phyloP scores from a whole-genome alignment of 1,284 basidiomycete genomes.

The Ceratobasidium sp. region DNA sequence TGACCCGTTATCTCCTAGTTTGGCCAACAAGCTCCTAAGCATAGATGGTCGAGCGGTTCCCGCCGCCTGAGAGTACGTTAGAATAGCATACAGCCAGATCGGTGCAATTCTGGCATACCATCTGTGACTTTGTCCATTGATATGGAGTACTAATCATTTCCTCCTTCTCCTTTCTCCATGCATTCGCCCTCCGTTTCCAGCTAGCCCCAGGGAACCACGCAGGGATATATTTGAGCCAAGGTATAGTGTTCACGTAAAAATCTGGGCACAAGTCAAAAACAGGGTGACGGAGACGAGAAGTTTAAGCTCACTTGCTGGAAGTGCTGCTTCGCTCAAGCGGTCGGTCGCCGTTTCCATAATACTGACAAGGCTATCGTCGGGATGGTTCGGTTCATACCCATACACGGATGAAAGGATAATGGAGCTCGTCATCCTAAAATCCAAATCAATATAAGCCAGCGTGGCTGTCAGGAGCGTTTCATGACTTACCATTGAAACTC shows the following conservation, averaged over 20 bases:
- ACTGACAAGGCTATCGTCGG: not conserved
- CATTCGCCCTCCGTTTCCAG: slow-evolving; percentile 33
- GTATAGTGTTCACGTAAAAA: slow-evolving; percentile 13
- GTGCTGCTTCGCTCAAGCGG: not conserved
- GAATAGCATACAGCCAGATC: not conserved
- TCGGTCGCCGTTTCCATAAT: not conserved
- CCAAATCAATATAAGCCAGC: no score
- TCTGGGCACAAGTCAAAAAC: not conserved
- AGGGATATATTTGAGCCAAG: slow-evolving; percentile 28
- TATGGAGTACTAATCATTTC: not conserved
- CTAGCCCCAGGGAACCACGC: slow-evolving; percentile 45
- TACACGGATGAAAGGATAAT: not conserved
- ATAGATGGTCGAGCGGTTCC: not conserved
- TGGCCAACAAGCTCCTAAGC: slow-evolving; percentile 14
- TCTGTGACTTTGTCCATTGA: slow-evolving; percentile 22
- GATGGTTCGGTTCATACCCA: not conserved
- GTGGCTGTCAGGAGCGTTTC: no score
- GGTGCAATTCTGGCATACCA: not conserved
- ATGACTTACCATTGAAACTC: slow-evolving; percentile 15
- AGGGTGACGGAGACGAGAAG: not conserved
- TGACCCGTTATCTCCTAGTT: not conserved
- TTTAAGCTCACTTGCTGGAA: slow-evolving; percentile 7
- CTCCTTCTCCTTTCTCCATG: not conserved
- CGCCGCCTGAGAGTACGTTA: not conserved
- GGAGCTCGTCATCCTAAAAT: not conserved